Conservation (phyloP, 148 eudicot genomes). For the Camellia lanceoleosa region DNA sequence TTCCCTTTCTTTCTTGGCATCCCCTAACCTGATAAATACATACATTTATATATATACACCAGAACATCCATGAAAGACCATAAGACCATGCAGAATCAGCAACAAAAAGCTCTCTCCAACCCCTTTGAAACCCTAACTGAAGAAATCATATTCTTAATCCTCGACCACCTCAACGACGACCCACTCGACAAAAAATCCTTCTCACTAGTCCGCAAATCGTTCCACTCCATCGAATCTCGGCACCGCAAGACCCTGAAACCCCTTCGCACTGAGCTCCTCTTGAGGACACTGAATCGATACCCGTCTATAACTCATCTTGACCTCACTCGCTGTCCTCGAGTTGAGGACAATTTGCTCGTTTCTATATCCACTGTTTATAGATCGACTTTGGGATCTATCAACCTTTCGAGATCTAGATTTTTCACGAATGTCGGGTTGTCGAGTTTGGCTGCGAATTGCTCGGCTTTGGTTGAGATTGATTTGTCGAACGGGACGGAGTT, state of each 20-base stretch:
- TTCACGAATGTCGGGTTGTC: conserved; percentile 56
- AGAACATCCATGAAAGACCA: too few species aligned
- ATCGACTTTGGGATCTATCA: conserved; percentile 34
- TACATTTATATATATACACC: too few species aligned
- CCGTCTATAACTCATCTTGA: conserved; percentile 36
- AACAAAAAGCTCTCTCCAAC: conserved; percentile 1
- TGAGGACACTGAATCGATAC: conserved; percentile 47
- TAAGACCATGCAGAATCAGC: too few species aligned
- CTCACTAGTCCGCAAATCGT: conserved; percentile 55
- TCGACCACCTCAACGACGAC: conserved; percentile 44
- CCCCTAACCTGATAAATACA: too few species aligned
- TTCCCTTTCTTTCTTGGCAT: too few species aligned
- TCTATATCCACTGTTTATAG: conserved; percentile 18
- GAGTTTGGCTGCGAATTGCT: conserved; percentile 42
- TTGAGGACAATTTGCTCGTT: conserved; percentile 47
- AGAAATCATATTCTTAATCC: conserved; percentile 53
- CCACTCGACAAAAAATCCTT: conserved; percentile 63
- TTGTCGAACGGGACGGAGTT: conserved; percentile 64
- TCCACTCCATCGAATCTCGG: conserved; percentile 46
- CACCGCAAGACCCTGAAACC: conserved; percentile 60
- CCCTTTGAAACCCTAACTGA: conserved; percentile 60
- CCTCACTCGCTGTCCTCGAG: conserved; percentile 64
- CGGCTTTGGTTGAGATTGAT: conserved; percentile 58
- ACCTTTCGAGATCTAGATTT: conserved; percentile 59
- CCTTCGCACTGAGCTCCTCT: conserved; percentile 42